Percentiles rank a stretch among this genome's conserved stretches.
phyloP scores from a whole-genome alignment of 768 basidiomycete genomes.

The Rhizopogon sp. region DNA sequence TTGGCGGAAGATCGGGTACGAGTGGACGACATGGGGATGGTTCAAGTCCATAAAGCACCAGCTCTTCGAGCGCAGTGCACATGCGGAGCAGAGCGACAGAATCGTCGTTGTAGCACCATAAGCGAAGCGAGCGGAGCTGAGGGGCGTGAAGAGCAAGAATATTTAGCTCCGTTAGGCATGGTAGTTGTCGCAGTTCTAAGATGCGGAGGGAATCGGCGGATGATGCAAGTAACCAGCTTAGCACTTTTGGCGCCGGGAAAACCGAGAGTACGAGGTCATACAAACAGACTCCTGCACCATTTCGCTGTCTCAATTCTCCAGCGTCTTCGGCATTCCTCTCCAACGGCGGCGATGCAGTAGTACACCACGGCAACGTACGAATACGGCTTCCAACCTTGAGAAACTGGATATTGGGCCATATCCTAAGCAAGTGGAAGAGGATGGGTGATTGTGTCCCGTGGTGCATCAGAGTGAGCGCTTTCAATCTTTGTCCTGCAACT shows the following conservation, averaged over 20 bases:
- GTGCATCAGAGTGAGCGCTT: conserved; percentile 26
- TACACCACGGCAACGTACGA: conserved; percentile 27
- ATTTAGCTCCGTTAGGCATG: conserved; percentile 12
- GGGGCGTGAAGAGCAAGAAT: conserved; percentile 26
- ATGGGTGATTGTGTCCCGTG: conserved; percentile 40
- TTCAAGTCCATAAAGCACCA: conserved; percentile 27
- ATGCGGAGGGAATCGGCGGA: conserved; percentile 32
- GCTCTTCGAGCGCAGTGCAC: conserved; percentile 36
- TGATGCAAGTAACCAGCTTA: conserved; percentile 34
- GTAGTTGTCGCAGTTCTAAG: conserved; percentile 35
- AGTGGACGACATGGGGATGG: conserved; percentile 30
- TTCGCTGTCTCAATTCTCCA: not conserved
- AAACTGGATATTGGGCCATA: conserved; percentile 34
- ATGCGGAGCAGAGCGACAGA: conserved; percentile 28
- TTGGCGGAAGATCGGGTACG: conserved; percentile 25
- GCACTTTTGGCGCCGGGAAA: conserved; percentile 22
- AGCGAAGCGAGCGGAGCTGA: conserved; percentile 37
- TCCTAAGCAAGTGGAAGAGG: conserved; percentile 35
- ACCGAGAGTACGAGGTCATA: conserved; percentile 39
- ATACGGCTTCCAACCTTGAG: conserved; percentile 35
- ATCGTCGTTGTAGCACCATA: conserved; percentile 30
- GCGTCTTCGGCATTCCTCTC: not conserved
- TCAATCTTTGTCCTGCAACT: conserved; percentile 18
- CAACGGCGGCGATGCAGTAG: conserved; percentile 9
- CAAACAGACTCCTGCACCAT: conserved; percentile 17